phyloP scores from a whole-genome alignment of 164 flowering plant genomes.

The Tinospora cordifolia region DNA sequence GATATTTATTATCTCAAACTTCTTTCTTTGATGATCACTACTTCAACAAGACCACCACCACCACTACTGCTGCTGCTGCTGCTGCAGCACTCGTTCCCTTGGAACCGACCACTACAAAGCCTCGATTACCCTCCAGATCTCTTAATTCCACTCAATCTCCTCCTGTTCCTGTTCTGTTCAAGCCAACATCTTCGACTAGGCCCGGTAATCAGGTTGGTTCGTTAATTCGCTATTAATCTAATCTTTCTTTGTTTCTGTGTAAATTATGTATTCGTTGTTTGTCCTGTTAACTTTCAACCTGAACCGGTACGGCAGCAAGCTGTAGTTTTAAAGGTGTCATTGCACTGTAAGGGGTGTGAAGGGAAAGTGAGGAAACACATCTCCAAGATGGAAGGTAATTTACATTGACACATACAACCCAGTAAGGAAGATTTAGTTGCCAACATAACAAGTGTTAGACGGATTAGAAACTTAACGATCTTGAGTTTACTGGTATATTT shows the following conservation, averaged over 20 bases:
- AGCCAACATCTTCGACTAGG: constrained; percentile 28
- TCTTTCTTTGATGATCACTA: constrained; percentile 31
- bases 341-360: constrained; percentile 97
- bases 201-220: constrained; percentile 34
- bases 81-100: constrained; percentile 33
- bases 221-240: background rate
- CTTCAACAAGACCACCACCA: constrained; percentile 18
- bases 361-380: constrained; percentile 85
- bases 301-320: constrained; percentile 51
- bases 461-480: background rate
- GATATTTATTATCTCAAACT: constrained; percentile 43
- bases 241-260: background rate
- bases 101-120: constrained; percentile 4
- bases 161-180: constrained; percentile 11
- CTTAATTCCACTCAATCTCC: constrained; percentile 24
- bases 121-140: too few relatives aligned
- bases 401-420: background rate
- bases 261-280: background rate
- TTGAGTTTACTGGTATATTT: background rate
- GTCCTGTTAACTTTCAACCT: background rate
- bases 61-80: too few relatives aligned
- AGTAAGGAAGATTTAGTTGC: too few relatives aligned
- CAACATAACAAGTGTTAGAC: too few relatives aligned
- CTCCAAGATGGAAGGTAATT: constrained; percentile 84
- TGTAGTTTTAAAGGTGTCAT: constrained; percentile 78